A percentile compares a stretch with the other conserved stretches of the same genome.
Evolutionary conservation across 1,139 yeast species (phyloP).

Genomic region (Meyerozyma carpophila): DNA sequence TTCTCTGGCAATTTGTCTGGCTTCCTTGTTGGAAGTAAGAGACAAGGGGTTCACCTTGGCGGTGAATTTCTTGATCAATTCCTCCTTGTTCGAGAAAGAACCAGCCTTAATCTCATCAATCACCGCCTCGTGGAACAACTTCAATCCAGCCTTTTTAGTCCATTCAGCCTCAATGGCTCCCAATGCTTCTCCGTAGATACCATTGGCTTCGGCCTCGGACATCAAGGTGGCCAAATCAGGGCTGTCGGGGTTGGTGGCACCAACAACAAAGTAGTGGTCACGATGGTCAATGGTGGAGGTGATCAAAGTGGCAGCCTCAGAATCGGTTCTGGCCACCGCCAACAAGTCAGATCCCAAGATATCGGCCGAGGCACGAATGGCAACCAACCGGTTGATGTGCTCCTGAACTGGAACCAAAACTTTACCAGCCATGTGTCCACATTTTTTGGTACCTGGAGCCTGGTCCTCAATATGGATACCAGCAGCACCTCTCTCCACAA

Average conservation of each 20-base stretch:
- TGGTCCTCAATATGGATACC: constrained; percentile 98
- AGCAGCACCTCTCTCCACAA: constrained; percentile 97
- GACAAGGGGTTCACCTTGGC: constrained; percentile 70
- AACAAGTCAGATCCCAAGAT: constrained; percentile 82
- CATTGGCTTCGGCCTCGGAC: constrained; percentile 75
- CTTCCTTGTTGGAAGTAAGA: constrained; percentile 73
- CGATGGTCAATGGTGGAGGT: constrained; percentile 92
- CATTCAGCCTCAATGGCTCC: constrained; percentile 77
- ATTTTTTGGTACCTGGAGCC: constrained; percentile 97
- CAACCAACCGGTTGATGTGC: constrained; percentile 89
- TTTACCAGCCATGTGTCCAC: constrained; percentile 99
- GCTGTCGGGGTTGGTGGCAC: constrained; percentile 81
- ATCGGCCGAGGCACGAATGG: constrained; percentile 95
- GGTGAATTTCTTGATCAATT: constrained; percentile 61
- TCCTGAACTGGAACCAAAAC: constrained; percentile 97
- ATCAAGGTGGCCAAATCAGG: constrained; percentile 72
- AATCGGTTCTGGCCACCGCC: constrained; percentile 92
- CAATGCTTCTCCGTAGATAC: constrained; percentile 67
- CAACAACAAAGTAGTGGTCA: constrained; percentile 89
- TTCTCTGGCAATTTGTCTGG: constrained; percentile 70
- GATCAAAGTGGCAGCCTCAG: constrained; percentile 93
- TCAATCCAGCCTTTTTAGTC: constrained; percentile 78
- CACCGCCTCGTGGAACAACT: constrained; percentile 89
- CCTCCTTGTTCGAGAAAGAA: constrained; percentile 55
- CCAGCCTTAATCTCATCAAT: constrained; percentile 73